Evolutionary conservation across 1,284 basidiomycete species (phyloP).

Genomic region (Tilletia horrida): DNA sequence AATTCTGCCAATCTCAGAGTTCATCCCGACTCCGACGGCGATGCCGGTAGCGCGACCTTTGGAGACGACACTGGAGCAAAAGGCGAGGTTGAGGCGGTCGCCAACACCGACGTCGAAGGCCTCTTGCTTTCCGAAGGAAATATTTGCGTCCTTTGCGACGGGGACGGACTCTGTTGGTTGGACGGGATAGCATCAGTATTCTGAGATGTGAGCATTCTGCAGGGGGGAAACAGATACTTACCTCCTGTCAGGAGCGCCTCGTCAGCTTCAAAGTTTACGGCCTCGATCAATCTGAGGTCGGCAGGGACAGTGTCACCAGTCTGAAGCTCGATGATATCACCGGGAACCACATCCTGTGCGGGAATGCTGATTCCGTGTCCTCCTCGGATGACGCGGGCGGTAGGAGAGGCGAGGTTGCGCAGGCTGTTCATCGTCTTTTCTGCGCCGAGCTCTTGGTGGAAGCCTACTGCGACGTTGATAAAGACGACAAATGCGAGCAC

Average conservation of each 20-base stretch:
- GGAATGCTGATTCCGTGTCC: slow-evolving; percentile 61
- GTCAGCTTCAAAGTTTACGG: slow-evolving; percentile 58
- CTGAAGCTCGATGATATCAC: slow-evolving; percentile 55
- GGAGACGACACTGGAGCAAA: slow-evolving; percentile 65
- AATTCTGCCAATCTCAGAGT: slow-evolving; percentile 53
- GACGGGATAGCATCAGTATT: not conserved
- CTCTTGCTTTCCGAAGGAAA: slow-evolving; percentile 34
- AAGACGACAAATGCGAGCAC: slow-evolving; percentile 66
- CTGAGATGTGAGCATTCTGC: not conserved
- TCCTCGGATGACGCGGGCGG: slow-evolving; percentile 63
- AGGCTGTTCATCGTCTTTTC: slow-evolving; percentile 65
- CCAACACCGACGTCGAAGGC: slow-evolving; percentile 57
- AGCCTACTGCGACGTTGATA: slow-evolving; percentile 59
- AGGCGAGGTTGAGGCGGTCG: slow-evolving; percentile 64
- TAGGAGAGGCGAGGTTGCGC: slow-evolving; percentile 64
- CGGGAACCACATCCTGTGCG: slow-evolving; percentile 64
- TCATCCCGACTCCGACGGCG: slow-evolving; percentile 66
- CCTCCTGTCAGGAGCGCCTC: slow-evolving; percentile 68
- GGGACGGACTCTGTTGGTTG: slow-evolving; percentile 61
- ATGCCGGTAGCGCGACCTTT: slow-evolving; percentile 66
- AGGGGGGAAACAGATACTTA: not conserved
- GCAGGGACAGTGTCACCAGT: slow-evolving; percentile 52
- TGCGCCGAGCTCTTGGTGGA: slow-evolving; percentile 62
- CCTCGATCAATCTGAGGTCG: slow-evolving; percentile 50
- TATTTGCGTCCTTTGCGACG: slow-evolving; percentile 61